Conservation (phyloP, 2,329 filamentous ascomycete species). For the Coniochaeta prunicola region DNA sequence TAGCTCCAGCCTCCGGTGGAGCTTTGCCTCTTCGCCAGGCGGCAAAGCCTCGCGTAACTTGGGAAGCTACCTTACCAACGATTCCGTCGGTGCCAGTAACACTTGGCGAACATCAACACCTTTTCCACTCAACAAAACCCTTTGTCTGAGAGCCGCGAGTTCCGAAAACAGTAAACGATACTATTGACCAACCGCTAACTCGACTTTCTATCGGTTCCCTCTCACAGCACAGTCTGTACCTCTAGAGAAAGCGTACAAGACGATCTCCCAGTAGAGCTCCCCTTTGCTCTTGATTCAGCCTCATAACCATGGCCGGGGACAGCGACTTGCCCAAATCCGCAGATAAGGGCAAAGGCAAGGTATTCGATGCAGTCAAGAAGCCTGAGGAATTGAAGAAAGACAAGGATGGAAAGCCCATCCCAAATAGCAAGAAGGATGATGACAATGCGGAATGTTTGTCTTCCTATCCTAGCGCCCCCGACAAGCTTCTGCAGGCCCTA, state of each 20-base stretch:
- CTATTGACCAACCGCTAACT: not conserved
- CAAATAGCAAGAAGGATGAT: slow-evolving; percentile 73
- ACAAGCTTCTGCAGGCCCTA: not conserved
- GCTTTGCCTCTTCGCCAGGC: slow-evolving; percentile 17
- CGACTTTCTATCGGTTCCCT: not conserved
- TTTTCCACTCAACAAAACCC: slow-evolving; percentile 1
- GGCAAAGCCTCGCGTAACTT: slow-evolving; percentile 29
- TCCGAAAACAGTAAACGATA: not conserved
- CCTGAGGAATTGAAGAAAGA: slow-evolving; percentile 50
- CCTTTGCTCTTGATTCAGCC: not conserved
- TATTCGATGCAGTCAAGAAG: slow-evolving; percentile 61
- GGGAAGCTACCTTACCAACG: slow-evolving; percentile 11
- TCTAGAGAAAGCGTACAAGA: not conserved
- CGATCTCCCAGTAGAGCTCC: not conserved
- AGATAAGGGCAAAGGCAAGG: slow-evolving; percentile 97
- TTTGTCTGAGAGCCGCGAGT: not conserved
- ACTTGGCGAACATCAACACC: not conserved
- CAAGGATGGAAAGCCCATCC: slow-evolving; percentile 62
- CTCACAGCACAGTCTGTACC: not conserved
- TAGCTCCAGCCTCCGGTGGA: slow-evolving; percentile 1
- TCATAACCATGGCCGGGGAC: slow-evolving; percentile 74
- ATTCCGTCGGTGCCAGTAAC: slow-evolving; percentile 9
- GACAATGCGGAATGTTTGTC: slow-evolving; percentile 46
- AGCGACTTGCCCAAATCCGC: slow-evolving; percentile 75
- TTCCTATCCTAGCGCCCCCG: slow-evolving; percentile 8